A percentile compares a stretch with the other conserved stretches of the same genome.
These are phyloP conservation scores for Penicillium chermesinum DNA, from an alignment of 495 filamentous ascomycete genomes.

Conservation along the genomic window DNA sequence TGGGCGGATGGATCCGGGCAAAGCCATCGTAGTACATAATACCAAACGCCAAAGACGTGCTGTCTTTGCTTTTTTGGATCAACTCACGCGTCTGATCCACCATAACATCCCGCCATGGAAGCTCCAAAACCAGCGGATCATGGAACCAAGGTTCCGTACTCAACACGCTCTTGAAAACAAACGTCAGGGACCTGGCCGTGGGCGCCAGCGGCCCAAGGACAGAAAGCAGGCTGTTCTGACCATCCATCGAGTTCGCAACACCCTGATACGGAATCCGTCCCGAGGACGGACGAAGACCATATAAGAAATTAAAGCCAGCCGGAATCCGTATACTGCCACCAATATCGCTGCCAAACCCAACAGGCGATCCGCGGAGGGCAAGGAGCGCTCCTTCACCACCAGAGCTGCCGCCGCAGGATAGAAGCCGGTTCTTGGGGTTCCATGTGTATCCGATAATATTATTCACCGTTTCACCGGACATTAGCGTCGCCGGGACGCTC, in stretches of 20 bases:
- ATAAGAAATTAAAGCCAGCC: constrained; percentile 58
- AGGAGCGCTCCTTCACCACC: constrained; percentile 62
- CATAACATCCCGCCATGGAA: constrained; percentile 59
- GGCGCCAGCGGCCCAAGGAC: constrained; percentile 55
- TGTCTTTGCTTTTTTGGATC: constrained; percentile 26
- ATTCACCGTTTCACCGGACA: constrained; percentile 57
- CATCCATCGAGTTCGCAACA: constrained; percentile 50
- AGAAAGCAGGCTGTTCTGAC: constrained; percentile 52
- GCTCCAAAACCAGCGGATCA: constrained; percentile 55
- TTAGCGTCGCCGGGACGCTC: constrained; percentile 55
- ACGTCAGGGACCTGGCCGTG: constrained; percentile 42
- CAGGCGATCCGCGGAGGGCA: constrained; percentile 49
- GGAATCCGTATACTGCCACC: constrained; percentile 68
- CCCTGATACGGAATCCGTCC: constrained; percentile 44
- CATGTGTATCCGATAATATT: constrained; percentile 49
- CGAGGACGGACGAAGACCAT: constrained; percentile 47
- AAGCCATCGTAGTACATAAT: constrained; percentile 48
- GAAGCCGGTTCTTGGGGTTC: constrained; percentile 45
- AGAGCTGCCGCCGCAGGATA: constrained; percentile 51
- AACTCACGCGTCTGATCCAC: constrained; percentile 42
- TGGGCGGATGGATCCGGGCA: constrained; percentile 47
- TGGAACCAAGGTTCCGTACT: constrained; percentile 56
- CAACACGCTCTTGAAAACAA: constrained; percentile 53
- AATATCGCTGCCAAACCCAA: constrained; percentile 65
- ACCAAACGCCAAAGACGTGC: constrained; percentile 41